Evolutionary conservation across 106 monocot genomes (phyloP).

Genomic region (Agapanthus africanus): DNA sequence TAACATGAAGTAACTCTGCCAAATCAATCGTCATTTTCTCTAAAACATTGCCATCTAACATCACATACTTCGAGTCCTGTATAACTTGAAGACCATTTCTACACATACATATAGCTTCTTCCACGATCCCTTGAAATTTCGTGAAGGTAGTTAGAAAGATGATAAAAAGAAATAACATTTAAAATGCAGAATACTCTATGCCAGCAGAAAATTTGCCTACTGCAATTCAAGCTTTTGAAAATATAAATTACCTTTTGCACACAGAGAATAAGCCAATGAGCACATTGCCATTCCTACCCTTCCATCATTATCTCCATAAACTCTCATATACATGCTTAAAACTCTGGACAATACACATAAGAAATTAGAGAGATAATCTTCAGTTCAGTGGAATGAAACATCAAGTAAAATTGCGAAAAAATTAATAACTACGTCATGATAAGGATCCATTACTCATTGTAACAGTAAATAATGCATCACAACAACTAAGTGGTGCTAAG

Average conservation of each 20-base stretch:
- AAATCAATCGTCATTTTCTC: constrained; percentile 66
- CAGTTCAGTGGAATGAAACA: background rate
- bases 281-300: constrained; percentile 76
- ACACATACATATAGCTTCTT: constrained; percentile 60
- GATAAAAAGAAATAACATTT: background rate
- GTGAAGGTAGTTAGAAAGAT: background rate
- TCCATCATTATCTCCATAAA: constrained; percentile 66
- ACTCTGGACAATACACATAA: constrained; percentile 29
- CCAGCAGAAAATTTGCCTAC: constrained; percentile 3
- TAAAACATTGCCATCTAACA: constrained; percentile 56
- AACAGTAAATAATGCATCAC: no score
- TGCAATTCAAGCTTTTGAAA: background rate
- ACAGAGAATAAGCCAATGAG: constrained; percentile 64
- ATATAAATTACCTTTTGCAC: constrained; percentile 61
- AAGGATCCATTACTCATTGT: background rate
- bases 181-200: background rate
- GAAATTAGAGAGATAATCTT: background rate
- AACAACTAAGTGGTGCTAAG: no score
- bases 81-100: constrained; percentile 56
- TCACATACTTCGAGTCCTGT: constrained; percentile 54
- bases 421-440: background rate
- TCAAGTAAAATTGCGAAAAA: background rate
- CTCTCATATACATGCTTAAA: constrained; percentile 43
- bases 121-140: constrained; percentile 38
- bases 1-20: constrained; percentile 73